These are phyloP conservation scores for Vicia sativa DNA, from an alignment of 306 rosid species.

Conservation along the genomic window DNA sequence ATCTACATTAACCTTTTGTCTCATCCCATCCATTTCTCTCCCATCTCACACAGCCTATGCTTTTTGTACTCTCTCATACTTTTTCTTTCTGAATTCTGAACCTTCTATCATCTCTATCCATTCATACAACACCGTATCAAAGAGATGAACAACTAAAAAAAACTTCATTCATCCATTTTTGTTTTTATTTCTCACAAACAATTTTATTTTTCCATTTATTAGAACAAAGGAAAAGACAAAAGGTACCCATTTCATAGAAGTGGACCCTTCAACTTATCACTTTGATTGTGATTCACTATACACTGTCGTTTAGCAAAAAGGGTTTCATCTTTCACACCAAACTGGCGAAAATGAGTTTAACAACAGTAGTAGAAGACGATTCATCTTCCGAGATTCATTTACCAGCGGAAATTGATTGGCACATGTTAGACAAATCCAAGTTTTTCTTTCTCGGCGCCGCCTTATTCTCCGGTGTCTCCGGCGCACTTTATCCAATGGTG, in stretches of 20 bases:
- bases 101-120: not conserved
- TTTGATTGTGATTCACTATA: not conserved
- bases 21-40: not conserved
- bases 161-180: not conserved
- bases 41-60: not conserved
- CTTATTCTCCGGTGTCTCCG: conserved; percentile 88
- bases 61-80: not conserved
- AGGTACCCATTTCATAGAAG: not conserved
- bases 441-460: conserved; percentile 95
- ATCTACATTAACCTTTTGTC: not conserved
- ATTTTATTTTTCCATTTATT: not conserved
- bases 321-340: conserved; percentile 22
- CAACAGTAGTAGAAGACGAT: conserved; percentile 72
- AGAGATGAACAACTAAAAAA: not conserved
- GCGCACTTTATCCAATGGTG: conserved; percentile 76
- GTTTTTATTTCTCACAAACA: no score
- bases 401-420: conserved; percentile 93
- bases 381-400: conserved; percentile 74
- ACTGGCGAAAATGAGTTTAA: conserved; percentile 84
- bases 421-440: conserved; percentile 92
- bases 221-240: conserved; percentile 9
- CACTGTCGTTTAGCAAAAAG: not conserved
- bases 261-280: not conserved
- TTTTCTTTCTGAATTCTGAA: not conserved
- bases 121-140: not conserved